Base-by-base conservation (phyloP, 176 grass and related monocot species). In the Musa itinerans region DNA sequence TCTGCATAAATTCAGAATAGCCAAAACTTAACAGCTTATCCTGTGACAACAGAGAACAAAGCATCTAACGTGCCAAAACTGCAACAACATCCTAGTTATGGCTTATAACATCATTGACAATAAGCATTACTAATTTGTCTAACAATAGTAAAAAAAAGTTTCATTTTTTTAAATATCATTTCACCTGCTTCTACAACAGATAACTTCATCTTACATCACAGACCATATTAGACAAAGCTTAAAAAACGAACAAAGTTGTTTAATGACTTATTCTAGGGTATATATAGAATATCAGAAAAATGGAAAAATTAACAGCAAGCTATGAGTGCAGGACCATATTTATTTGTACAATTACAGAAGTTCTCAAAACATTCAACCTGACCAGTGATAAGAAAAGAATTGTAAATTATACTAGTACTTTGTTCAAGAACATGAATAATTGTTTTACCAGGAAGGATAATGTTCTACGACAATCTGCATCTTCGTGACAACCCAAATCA, bases 401-500 rank as follows among this genome's bases (percentile, higher is more conserved):
- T 17, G 15, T 62, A 62, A 17, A 15, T 19, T n/a, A 1, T 17
- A 19, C 17, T 15, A 17, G 57, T n/a, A 34, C 7, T 68, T 68
- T 14, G 13, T 15, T 68, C 27, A 34, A 13, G 11, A 54, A 54
- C 26, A 73, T 1, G 4, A 75, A 49, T 24, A 65, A 15, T 19
- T n/a, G 76, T 74, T 77, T 74, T 99, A 99, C 95, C 95, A 99
- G 85, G 86, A 87, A 68, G 95, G 95, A 92, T 92, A 99, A 66
- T 62, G 86, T 65, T 94, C 88, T 10, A 99, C 29, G 17, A 91
- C 80, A 24, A 83, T 88, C 62, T 94, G 95, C 88, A 99, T 94
- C 89, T 89, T 92, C 66, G 85, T 99, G 69, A 99, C 95, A 83
- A 99, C 95, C 95, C 95, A 99, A 76, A 99, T 94, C 82, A 99